Evolutionary conservation across 192 early-diverging fungal species (phyloP), one percentile per base, ranked within the genome.

Genomic region (Podila epicladia): DNA sequence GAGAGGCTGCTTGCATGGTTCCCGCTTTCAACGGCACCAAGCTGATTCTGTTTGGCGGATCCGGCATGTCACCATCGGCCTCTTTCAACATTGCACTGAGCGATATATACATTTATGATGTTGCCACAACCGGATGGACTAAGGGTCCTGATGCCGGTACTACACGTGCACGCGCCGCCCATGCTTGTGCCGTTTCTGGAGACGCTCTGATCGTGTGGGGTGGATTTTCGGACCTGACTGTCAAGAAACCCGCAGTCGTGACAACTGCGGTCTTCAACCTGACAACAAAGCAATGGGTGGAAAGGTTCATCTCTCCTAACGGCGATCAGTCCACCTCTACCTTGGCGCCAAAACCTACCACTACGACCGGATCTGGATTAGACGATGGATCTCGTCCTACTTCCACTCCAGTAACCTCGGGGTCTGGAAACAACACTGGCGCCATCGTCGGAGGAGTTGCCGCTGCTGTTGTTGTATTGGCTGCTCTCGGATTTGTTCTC

Each of bases 21-120:
- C 49, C 58, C 7, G 60, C 69, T 12, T 62, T 51, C 32, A 50
- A 71, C 17, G 69, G 59, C 4, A 33, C 59, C 20, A 71, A 61
- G 31, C 3, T 71, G 31, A 29, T 71, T 0, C 29, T 71, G 20
- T 71, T 71, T 53, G 69, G 69, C 5, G 69, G 69, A 9, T 9
- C 33, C 41, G 41, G 41, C 13, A 2, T 4, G 2, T 3, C 41
- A 3, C 1, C 13, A 0, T 15, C 41, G 28, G n/a, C 0, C 3
- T 5, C 2, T 13, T 19, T 19, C 2, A 51, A 29, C 8, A 31
- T 12, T 26, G 24, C 9, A 26, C 19, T 65, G 29, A 37, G 22
- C n/a, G 69, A 71, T 58, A 62, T 71, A 9, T 71, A 71, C 45
- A 31, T 71, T 32, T 41, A 62, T n/a, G 59, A 71, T 24, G 45